A percentile compares a stretch with the other conserved stretches of the same genome.
Evolutionary conservation across 352 stramenopile species (phyloP).

Genomic region (Albugo candida): DNA sequence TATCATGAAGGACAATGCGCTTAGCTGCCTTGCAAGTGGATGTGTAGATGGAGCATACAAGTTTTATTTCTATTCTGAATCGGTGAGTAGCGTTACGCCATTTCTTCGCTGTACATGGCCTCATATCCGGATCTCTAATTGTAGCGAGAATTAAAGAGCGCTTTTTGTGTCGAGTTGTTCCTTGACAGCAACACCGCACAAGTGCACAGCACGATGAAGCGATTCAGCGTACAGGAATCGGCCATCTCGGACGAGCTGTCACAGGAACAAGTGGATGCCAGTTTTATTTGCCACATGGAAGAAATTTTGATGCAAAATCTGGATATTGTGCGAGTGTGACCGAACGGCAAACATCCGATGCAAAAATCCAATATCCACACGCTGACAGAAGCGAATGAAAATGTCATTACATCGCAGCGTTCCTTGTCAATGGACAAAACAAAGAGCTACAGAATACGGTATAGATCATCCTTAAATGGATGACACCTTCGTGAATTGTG

Average conservation of each 20-base stretch:
- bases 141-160: constrained; percentile 48
- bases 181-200: constrained; percentile 32
- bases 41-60: constrained; percentile 52
- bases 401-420: too few relatives aligned
- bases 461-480: too few relatives aligned
- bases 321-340: too few relatives aligned
- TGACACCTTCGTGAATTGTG: too few relatives aligned
- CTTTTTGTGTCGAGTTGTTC: constrained; percentile 68
- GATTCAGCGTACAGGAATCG: constrained; percentile 34
- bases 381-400: too few relatives aligned
- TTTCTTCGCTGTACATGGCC: not conserved
- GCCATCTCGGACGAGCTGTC: constrained; percentile 25
- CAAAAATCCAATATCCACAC: too few relatives aligned
- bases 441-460: too few relatives aligned
- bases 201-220: constrained; percentile 48
- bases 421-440: too few relatives aligned
- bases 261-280: constrained; percentile 48
- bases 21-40: constrained; percentile 66
- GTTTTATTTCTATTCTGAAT: constrained; percentile 78
- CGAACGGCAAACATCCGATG: too few relatives aligned
- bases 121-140: not conserved
- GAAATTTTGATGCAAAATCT: constrained; percentile 17
- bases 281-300: constrained; percentile 75
- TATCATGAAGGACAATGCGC: constrained; percentile 36
- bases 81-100: constrained; percentile 20